Evolutionary conservation across 371 early-diverging fungal genomes (phyloP), one percentile per base, ranked within the genome.

Genomic region (Actinomortierella ambigua): DNA sequence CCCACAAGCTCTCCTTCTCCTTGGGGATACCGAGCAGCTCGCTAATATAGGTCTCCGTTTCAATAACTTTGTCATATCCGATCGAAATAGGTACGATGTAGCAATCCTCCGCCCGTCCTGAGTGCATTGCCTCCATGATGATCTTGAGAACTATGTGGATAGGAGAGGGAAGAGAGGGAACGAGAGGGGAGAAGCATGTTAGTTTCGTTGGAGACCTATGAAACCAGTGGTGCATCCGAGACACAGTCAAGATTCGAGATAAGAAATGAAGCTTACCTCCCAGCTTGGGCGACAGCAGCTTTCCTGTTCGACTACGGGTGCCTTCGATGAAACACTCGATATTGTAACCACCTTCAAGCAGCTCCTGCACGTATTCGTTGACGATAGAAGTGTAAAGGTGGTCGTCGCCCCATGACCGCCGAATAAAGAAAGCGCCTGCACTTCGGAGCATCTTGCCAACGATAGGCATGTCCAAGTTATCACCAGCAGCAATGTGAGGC

Each of bases 301-400:
- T 93, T 55, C 87, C 85, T 64, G 75, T 79, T 51, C 95, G 84
- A 55, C 88, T 88, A 14, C 95, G 88, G 0, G 93, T 93, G 24
- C 95, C 95, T 67, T 95, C 95, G 9, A 93, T 85, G 70, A 95
- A 95, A 42, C 88, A 89, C 73, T 94, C 94, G 46, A 95, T 77
- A 57, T 93, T 93, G 80, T 91, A 82, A 18, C 89, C 89, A n/a
- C 81, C 75, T 29, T 78, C 59, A 43, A 88, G 55, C 2, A 90
- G 78, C 24, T 68, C 75, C 50, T 77, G 69, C 14, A 93, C 85
- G 53, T 95, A 95, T 57, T 92, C 92, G 46, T 85, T 81, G 62
- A 92, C 84, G 39, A 94, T 79, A 13, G 80, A 78, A 26, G 80
- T 83, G 71, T 95, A 94, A 47, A 95, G 59, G 28, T 70, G 73